Percentiles rank a stretch among this genome's conserved stretches.
Evolutionary conservation across 441 rosid genomes (phyloP).

Genomic region (Pelargonium australe): DNA sequence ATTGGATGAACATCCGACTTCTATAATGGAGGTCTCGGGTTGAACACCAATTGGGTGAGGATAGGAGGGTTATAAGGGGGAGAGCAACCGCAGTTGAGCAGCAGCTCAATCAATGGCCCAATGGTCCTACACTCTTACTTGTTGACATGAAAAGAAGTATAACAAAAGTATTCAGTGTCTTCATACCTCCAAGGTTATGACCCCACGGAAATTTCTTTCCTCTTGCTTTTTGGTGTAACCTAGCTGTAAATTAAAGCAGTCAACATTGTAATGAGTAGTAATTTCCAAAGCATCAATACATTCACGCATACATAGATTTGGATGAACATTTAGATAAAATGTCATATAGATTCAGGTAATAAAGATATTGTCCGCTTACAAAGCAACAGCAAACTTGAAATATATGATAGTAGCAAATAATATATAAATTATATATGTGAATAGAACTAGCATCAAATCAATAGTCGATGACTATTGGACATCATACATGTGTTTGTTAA

Average conservation of each 20-base stretch:
- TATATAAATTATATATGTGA: background rate
- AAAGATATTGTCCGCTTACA: background rate
- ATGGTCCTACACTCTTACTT: too few relatives aligned
- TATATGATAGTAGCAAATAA: background rate
- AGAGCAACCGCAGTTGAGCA: too few relatives aligned
- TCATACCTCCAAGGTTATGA: conserved; percentile 82
- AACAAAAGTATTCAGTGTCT: background rate
- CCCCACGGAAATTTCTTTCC: conserved; percentile 92
- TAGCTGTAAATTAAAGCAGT: conserved; percentile 47
- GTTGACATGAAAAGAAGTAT: background rate
- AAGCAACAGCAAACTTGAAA: background rate
- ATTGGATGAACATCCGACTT: too few relatives aligned
- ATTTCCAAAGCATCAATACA: background rate
- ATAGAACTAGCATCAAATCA: background rate
- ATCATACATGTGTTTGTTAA: background rate
- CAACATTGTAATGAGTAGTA: background rate
- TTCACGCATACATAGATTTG: too few relatives aligned
- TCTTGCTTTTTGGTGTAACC: conserved; percentile 97
- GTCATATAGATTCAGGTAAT: background rate
- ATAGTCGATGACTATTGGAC: background rate
- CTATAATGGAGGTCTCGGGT: too few relatives aligned
- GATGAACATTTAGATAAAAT: too few relatives aligned
- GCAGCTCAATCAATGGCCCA: too few relatives aligned
- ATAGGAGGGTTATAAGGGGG: too few relatives aligned
- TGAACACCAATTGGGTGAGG: too few relatives aligned